A percentile compares a stretch with the other conserved stretches of the same genome.
Evolutionary conservation across 2,329 filamentous ascomycete genomes (phyloP).

Genomic region (Fusarium transvaalense): DNA sequence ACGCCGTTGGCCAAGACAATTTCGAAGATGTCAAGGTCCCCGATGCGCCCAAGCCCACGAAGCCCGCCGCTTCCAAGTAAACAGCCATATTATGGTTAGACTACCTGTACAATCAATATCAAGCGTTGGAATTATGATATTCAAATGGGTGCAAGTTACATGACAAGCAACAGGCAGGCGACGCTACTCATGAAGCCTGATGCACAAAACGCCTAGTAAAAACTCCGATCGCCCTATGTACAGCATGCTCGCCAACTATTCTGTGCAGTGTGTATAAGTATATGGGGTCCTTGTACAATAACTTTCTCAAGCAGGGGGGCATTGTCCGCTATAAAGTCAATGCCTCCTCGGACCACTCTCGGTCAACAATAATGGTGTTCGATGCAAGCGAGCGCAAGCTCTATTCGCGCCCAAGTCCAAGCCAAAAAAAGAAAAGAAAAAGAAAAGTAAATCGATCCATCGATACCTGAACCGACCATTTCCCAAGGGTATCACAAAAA

Average conservation of each 20-base stretch:
- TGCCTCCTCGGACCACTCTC: constrained; percentile 30
- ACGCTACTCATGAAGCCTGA: constrained; percentile 39
- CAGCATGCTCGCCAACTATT: constrained; percentile 41
- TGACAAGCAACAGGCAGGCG: constrained; percentile 25
- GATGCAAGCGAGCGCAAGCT: constrained; percentile 27
- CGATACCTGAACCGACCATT: constrained; percentile 45
- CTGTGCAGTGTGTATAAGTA: constrained; percentile 41
- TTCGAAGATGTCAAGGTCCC: constrained; percentile 96
- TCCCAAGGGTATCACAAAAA: constrained; percentile 56
- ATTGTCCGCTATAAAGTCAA: constrained; percentile 28
- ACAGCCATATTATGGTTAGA: background rate
- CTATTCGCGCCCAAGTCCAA: constrained; percentile 40
- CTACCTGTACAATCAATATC: constrained; percentile 12
- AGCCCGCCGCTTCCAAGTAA: constrained; percentile 57
- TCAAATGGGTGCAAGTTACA: constrained; percentile 2
- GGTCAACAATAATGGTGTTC: constrained; percentile 28
- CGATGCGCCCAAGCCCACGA: constrained; percentile 73
- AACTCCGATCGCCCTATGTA: constrained; percentile 38
- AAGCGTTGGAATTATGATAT: constrained; percentile 19
- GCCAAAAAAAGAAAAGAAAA: constrained; percentile 17
- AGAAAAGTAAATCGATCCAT: constrained; percentile 32
- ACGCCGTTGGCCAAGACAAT: constrained; percentile 92
- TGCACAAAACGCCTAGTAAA: constrained; percentile 36
- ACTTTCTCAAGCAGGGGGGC: constrained; percentile 31
- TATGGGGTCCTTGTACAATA: constrained; percentile 44